Evolutionary conservation across 2,329 filamentous ascomycete genomes (phyloP).

Genomic region (Hypoxylon sp.): DNA sequence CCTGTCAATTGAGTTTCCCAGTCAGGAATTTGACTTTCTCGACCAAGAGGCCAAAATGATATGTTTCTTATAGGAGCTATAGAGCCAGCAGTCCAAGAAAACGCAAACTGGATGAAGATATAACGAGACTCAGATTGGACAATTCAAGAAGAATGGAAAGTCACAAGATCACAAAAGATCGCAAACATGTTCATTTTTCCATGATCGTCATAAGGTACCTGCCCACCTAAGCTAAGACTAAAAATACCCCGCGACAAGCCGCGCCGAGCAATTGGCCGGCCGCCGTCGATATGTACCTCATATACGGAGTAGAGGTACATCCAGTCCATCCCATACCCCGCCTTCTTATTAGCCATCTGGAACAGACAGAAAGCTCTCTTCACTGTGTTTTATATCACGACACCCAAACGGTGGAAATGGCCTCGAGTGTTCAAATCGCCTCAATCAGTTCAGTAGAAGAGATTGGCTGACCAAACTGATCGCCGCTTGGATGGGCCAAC

Average conservation of each 20-base stretch:
- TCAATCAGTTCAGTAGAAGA: not conserved
- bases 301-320: not conserved
- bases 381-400: not conserved
- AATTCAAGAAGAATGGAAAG: slow-evolving; percentile 19
- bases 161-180: slow-evolving; percentile 42
- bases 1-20: slow-evolving; percentile 26
- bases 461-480: not conserved
- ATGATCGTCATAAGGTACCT: slow-evolving; percentile 46
- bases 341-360: slow-evolving; percentile 1
- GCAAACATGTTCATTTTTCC: slow-evolving; percentile 36
- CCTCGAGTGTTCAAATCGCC: not conserved
- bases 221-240: slow-evolving; percentile 43
- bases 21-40: slow-evolving; percentile 4
- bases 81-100: not conserved
- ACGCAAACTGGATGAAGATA: not conserved
- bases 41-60: slow-evolving; percentile 5
- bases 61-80: not conserved
- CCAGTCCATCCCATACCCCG: not conserved
- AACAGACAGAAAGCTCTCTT: not conserved
- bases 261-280: slow-evolving; percentile 47
- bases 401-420: not conserved
- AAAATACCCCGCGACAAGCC: slow-evolving; percentile 43
- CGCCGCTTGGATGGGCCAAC: not conserved
- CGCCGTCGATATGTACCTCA: slow-evolving; percentile 6
- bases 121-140: slow-evolving; percentile 2